Conservation (phyloP, 768 basidiomycete genomes). For the Naematelia encephala region DNA sequence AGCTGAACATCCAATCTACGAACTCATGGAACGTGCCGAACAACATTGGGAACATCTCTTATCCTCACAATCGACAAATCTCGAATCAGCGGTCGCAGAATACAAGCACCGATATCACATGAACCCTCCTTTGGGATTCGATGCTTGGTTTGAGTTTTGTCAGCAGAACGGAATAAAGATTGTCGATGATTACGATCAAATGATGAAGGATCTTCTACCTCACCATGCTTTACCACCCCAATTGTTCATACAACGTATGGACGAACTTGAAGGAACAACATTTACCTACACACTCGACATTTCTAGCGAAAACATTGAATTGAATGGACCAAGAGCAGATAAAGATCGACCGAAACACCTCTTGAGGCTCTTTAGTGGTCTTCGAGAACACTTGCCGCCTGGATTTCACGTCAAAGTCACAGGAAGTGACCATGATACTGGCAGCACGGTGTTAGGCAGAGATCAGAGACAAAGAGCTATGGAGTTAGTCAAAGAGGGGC, state of each 20-base stretch:
- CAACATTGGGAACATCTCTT: constrained; percentile 34
- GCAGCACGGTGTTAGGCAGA: constrained; percentile 44
- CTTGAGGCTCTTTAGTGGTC: constrained; percentile 36
- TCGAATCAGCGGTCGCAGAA: constrained; percentile 72
- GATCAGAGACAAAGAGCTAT: constrained; percentile 47
- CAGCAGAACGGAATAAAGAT: constrained; percentile 42
- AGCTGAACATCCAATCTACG: constrained; percentile 49
- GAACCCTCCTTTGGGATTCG: constrained; percentile 83
- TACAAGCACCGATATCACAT: constrained; percentile 75
- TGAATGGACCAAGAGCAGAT: constrained; percentile 27
- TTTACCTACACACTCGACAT: constrained; percentile 45
- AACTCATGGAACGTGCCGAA: constrained; percentile 47
- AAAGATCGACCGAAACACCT: constrained; percentile 34
- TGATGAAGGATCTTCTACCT: constrained; percentile 43
- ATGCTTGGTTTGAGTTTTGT: constrained; percentile 64
- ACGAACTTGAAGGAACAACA: constrained; percentile 25
- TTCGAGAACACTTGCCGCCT: constrained; percentile 35
- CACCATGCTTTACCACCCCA: constrained; percentile 42
- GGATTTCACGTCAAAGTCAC: constrained; percentile 41
- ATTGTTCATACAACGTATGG: constrained; percentile 28
- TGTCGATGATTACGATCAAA: constrained; percentile 46
- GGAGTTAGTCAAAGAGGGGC: constrained; percentile 39
- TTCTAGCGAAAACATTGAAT: constrained; percentile 7
- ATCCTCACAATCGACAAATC: constrained; percentile 69
- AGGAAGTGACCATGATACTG: constrained; percentile 50